A percentile compares a stretch with the other conserved stretches of the same genome.
phyloP scores from a whole-genome alignment of 768 basidiomycete genomes.

The Pleurotus ostreatus region DNA sequence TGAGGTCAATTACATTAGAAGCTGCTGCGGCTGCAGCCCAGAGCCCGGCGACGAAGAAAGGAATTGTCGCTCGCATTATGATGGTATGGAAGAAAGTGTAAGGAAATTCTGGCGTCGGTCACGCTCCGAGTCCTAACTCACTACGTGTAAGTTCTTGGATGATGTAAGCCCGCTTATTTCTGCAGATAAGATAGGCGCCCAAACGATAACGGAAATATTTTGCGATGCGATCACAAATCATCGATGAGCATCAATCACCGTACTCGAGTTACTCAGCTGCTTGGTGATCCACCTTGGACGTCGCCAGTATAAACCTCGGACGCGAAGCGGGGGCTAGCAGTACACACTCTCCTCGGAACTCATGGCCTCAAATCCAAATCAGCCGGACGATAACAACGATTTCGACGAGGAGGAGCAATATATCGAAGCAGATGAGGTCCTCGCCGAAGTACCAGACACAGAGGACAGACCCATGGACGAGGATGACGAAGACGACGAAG shows the following conservation, averaged over 20 bases:
- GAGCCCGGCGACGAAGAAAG: conserved; percentile 52
- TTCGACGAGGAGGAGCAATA: conserved; percentile 56
- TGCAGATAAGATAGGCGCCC: background rate
- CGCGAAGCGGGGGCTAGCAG: too few species aligned
- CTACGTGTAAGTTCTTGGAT: background rate
- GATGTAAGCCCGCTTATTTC: background rate
- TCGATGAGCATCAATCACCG: background rate
- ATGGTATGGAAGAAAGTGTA: conserved; percentile 18
- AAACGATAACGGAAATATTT: background rate
- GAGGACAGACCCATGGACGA: conserved; percentile 67
- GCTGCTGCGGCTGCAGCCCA: conserved; percentile 50
- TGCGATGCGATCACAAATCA: conserved; percentile 7
- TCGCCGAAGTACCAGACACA: conserved; percentile 60
- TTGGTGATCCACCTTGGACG: conserved; percentile 1
- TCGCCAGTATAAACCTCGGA: background rate
- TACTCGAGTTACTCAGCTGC: conserved; percentile 18
- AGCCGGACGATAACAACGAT: conserved; percentile 34
- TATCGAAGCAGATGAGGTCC: conserved; percentile 63
- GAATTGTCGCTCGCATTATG: conserved; percentile 57
- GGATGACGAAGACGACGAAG: conserved; percentile 53
- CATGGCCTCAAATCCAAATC: conserved; percentile 32
- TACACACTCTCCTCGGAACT: background rate
- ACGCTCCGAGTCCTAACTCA: background rate
- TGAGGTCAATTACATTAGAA: conserved; percentile 84
- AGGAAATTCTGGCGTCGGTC: background rate